phyloP scores from a whole-genome alignment of 1,284 basidiomycete species.

The Pholiota adiposa region DNA sequence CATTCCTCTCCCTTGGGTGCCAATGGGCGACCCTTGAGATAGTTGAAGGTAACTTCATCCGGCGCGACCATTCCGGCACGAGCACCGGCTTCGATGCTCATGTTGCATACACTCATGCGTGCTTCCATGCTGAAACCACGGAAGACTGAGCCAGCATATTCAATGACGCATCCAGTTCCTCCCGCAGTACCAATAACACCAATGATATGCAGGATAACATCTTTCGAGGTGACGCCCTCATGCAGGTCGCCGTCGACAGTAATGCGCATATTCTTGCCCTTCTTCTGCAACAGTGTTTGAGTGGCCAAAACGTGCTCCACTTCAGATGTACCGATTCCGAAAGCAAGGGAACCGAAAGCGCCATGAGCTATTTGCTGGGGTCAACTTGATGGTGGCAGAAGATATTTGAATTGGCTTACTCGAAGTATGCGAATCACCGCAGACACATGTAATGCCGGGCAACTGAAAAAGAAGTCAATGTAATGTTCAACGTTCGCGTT shows the following conservation, averaged over 20 bases:
- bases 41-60: conserved; percentile 89
- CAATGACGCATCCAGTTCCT: conserved; percentile 92
- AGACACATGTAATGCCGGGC: conserved; percentile 94
- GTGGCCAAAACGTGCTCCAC: conserved; percentile 98
- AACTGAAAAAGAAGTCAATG: conserved; percentile 51
- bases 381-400: neutral
- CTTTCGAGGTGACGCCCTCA: conserved; percentile 93
- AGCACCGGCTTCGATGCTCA: conserved; percentile 97
- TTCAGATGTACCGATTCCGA: conserved; percentile 96
- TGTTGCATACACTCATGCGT: conserved; percentile 97
- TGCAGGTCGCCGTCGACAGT: conserved; percentile 85
- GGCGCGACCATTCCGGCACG: conserved; percentile 96
- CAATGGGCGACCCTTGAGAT: conserved; percentile 86
- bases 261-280: conserved; percentile 96
- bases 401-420: conserved; percentile 51
- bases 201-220: conserved; percentile 94
- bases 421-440: conserved; percentile 94
- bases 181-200: conserved; percentile 94
- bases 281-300: conserved; percentile 90
- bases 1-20: conserved; percentile 89
- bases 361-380: conserved; percentile 72
- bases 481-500: conserved; percentile 5
- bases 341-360: conserved; percentile 94
- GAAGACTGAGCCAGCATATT: conserved; percentile 92
- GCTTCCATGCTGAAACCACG: conserved; percentile 94